phyloP scores from a whole-genome alignment of 805 yeast species.

The Nakazawaea holstii region DNA sequence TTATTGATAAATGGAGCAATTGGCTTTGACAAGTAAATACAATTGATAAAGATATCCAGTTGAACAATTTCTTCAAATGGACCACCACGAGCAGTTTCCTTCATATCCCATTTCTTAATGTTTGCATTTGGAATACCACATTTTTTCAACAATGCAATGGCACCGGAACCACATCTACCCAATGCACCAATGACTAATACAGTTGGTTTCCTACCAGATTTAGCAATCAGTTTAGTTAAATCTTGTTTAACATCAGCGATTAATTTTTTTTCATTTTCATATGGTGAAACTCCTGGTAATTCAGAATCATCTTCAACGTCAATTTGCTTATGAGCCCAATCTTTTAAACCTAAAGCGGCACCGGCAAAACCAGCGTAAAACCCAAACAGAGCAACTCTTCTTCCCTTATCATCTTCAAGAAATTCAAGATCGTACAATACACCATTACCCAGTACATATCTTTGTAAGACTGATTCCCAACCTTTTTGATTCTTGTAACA shows the following conservation, averaged over 20 bases:
- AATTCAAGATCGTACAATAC: constrained; percentile 90
- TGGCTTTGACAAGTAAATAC: constrained; percentile 90
- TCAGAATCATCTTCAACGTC: constrained; percentile 49
- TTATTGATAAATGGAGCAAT: constrained; percentile 85
- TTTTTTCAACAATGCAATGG: constrained; percentile 74
- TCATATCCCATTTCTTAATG: constrained; percentile 92
- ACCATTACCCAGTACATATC: constrained; percentile 93
- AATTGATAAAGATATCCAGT: constrained; percentile 88
- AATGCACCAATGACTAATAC: constrained; percentile 92
- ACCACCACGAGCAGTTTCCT: constrained; percentile 95
- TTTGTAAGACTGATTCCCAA: constrained; percentile 83
- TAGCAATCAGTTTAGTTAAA: constrained; percentile 48
- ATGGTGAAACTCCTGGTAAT: constrained; percentile 77
- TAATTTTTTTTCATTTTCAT: constrained; percentile 71
- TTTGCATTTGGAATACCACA: constrained; percentile 85
- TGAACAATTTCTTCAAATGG: constrained; percentile 90
- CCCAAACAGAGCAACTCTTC: constrained; percentile 99
- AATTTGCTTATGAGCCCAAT: constrained; percentile 89
- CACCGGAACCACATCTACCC: constrained; percentile 99
- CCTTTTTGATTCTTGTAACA: constrained; percentile 98
- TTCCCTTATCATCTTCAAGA: constrained; percentile 87
- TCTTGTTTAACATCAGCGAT: constrained; percentile 64
- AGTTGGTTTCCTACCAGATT: constrained; percentile 65
- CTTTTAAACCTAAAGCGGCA: constrained; percentile 92
- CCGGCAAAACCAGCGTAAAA: constrained; percentile 99